Evolutionary conservation across 352 stramenopile genomes (phyloP), one percentile per base, ranked within the genome.

Genomic region (Phytophthora idaei): DNA sequence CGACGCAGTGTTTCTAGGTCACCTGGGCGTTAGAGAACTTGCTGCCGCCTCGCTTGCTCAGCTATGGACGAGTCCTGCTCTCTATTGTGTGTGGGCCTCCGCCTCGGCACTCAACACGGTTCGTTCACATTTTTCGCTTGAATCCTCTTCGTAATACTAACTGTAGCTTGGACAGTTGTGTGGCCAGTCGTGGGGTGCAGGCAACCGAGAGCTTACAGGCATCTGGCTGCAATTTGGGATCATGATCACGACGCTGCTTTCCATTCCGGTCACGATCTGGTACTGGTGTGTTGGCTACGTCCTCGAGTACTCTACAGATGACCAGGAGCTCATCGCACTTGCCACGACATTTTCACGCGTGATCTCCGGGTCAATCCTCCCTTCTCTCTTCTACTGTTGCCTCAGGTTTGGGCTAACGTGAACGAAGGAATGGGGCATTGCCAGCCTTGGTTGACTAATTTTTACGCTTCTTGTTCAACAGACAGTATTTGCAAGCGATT

Each of bases 201-300:
- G 73, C 11, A 91, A 93, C 58, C 69, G 76, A 44, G 74, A 87
- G 39, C 78, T 93, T 53, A 90, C 77, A n/a, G 85, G 82, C 45
- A 71, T 91, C 17, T 93, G 83, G 83, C 73, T 91, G 25, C 85
- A 93, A 64, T 85, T 91, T 48, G 85, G 79, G 2, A 58, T 91
- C 11, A 31, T 89, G 31, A 67, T 91, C 61, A 83, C 81, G 29
- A 83, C 61, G 11, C 48, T 85, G 36, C 67, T 91, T 49, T 86
- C 80, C 0, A 54, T 90, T 1, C 83, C 81, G 1, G 81, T 92
- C 7, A 69, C 81, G 15, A 34, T 83, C n/a, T 92, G 81, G 81
- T 92, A 90, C 57, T 93, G 85, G 81, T 87, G 73, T 54, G 57
- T 91, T 55, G 74, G 68, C 11, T 84, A 73, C 42, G 69, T 89